Evolutionary conservation across 1,284 basidiomycete genomes (phyloP).

Genomic region (Rhodotorula sp.): DNA sequence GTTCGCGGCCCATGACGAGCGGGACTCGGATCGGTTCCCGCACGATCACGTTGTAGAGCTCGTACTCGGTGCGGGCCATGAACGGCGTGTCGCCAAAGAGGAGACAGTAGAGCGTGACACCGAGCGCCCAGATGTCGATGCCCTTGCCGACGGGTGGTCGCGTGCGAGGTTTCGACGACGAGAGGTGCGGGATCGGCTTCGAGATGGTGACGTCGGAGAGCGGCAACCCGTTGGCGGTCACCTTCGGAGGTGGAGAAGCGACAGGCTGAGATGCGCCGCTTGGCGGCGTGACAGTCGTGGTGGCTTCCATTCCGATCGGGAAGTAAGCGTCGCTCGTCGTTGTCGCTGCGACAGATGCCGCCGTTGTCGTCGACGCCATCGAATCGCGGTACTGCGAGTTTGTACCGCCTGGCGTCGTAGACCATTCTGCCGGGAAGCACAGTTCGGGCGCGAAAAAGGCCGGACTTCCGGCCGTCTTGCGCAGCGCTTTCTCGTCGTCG

Average conservation of each 20-base stretch:
- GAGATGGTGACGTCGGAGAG: constrained; percentile 40
- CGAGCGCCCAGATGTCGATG: constrained; percentile 98
- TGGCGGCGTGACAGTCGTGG: background rate
- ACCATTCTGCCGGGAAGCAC: constrained; percentile 54
- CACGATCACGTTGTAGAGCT: constrained; percentile 80
- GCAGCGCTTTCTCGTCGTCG: constrained; percentile 76
- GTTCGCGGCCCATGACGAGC: constrained; percentile 65
- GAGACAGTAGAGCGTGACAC: constrained; percentile 94
- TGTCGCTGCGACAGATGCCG: constrained; percentile 13
- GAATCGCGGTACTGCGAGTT: constrained; percentile 1
- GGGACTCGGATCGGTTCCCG: constrained; percentile 72
- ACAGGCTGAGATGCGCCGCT: background rate
- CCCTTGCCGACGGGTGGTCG: constrained; percentile 76
- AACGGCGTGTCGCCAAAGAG: constrained; percentile 82
- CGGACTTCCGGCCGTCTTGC: constrained; percentile 92
- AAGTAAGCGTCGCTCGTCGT: constrained; percentile 29
- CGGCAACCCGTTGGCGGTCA: constrained; percentile 22
- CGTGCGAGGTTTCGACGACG: constrained; percentile 20
- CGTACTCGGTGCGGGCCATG: constrained; percentile 66
- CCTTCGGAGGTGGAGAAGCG: constrained; percentile 8
- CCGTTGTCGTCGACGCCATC: background rate
- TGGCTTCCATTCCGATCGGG: constrained; percentile 26
- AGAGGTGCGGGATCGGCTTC: constrained; percentile 29
- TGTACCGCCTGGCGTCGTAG: constrained; percentile 25
- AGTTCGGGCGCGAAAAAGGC: constrained; percentile 98